These are phyloP conservation scores for Pleomassaria siparia DNA, from an alignment of 2,329 filamentous ascomycete species.

Conservation along the genomic window DNA sequence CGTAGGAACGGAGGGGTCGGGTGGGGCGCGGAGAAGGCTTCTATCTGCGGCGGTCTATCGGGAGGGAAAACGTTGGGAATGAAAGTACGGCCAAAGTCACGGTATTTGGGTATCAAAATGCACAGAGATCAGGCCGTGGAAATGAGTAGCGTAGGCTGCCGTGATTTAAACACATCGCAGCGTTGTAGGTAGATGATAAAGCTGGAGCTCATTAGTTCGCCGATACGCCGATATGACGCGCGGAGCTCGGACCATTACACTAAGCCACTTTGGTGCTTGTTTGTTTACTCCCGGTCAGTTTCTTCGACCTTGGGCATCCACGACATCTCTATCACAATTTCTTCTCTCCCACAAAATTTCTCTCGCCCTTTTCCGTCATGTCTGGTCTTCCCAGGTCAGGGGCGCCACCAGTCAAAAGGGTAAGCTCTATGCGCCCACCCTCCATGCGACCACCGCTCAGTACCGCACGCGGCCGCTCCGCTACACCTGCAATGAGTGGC, in stretches of 20 bases:
- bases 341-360: constrained; percentile 19
- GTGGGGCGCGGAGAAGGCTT: background rate
- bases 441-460: constrained; percentile 53
- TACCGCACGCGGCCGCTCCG: constrained; percentile 53
- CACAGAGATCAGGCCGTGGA: background rate
- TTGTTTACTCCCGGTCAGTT: constrained; percentile 8
- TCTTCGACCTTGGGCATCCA: constrained; percentile 18
- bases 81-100: background rate
- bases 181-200: background rate
- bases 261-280: background rate
- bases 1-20: constrained; percentile 5
- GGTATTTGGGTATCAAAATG: background rate
- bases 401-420: constrained; percentile 50
- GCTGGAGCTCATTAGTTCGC: background rate
- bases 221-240: background rate
- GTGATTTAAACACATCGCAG: background rate
- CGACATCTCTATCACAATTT: constrained; percentile 20
- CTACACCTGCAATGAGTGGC: constrained; percentile 49
- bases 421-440: constrained; percentile 56
- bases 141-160: background rate
- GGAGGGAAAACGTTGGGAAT: background rate
- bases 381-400: constrained; percentile 57
- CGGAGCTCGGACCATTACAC: background rate
- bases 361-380: constrained; percentile 44
- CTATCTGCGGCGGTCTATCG: background rate